phyloP scores from a whole-genome alignment of 2,329 filamentous ascomycete species.

The Neofusicoccum umdonicola region DNA sequence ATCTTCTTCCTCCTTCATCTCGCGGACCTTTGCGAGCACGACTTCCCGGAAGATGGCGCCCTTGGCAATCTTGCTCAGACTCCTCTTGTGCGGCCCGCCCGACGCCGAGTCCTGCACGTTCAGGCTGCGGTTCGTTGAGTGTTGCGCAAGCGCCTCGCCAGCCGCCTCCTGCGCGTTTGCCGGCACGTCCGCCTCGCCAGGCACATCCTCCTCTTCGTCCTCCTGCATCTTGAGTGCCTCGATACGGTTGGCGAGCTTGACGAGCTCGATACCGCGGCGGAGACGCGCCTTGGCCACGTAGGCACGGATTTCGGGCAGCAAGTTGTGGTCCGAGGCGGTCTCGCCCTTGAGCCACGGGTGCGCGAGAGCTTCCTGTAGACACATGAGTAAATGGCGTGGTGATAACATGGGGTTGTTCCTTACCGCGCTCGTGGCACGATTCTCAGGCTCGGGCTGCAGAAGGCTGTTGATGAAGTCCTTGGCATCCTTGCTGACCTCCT shows the following conservation, averaged over 20 bases:
- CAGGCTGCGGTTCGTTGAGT: conserved; percentile 29
- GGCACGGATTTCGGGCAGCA: conserved; percentile 93
- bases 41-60: conserved; percentile 88
- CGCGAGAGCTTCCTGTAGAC: conserved; percentile 65
- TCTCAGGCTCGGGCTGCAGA: conserved; percentile 73
- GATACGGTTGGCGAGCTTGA: conserved; percentile 95
- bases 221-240: conserved; percentile 91
- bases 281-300: conserved; percentile 91
- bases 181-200: conserved; percentile 59
- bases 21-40: conserved; percentile 86
- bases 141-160: conserved; percentile 39
- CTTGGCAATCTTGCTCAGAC: conserved; percentile 59
- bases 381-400: neutral
- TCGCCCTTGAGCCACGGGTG: conserved; percentile 90
- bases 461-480: conserved; percentile 89
- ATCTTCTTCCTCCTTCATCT: conserved; percentile 85
- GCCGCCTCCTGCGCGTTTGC: conserved; percentile 61
- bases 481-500: conserved; percentile 90
- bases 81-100: conserved; percentile 42
- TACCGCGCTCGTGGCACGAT: conserved; percentile 76
- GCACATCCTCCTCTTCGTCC: conserved; percentile 73
- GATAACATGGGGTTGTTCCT: conserved; percentile 23
- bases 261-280: conserved; percentile 88
- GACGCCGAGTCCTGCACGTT: conserved; percentile 27
- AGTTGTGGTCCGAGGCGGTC: conserved; percentile 90